Percentiles rank a stretch among this genome's conserved stretches.
Evolutionary conservation across 805 yeast genomes (phyloP).

Genomic region (Myxozyma sirexii): DNA sequence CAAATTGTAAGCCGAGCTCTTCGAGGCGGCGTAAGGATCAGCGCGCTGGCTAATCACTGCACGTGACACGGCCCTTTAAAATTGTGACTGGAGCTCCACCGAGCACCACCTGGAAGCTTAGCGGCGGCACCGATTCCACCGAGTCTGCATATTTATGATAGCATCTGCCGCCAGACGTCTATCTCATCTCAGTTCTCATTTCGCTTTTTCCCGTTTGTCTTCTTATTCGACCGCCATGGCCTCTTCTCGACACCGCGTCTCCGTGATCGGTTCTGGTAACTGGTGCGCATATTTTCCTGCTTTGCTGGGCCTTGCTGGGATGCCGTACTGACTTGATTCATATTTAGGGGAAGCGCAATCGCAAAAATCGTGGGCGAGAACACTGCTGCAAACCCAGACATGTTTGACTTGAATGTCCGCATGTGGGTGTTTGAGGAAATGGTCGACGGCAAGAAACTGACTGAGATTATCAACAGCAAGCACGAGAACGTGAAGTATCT

Average conservation of each 20-base stretch:
- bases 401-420: conserved; percentile 73
- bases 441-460: conserved; percentile 66
- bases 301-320: neutral
- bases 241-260: conserved; percentile 41
- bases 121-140: too few relatives aligned
- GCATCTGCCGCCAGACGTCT: conserved; percentile 1
- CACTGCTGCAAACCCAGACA: conserved; percentile 65
- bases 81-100: too few relatives aligned
- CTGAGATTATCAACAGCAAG: conserved; percentile 84
- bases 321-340: neutral
- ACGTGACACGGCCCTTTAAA: too few relatives aligned
- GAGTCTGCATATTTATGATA: too few relatives aligned
- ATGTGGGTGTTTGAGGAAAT: conserved; percentile 98
- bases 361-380: conserved; percentile 95
- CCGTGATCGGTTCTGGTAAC: conserved; percentile 94
- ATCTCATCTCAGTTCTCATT: neutral
- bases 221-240: conserved; percentile 5
- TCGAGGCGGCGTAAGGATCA: too few relatives aligned
- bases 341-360: conserved; percentile 79
- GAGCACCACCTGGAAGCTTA: too few relatives aligned
- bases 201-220: neutral
- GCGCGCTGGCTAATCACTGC: too few relatives aligned
- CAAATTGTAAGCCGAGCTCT: too few relatives aligned
- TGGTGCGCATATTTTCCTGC: conserved; percentile 50
- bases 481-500: conserved; percentile 95